Evolutionary conservation across 106 monocot species (phyloP), one percentile per base, ranked within the genome.

Genomic region (Allium sativum): DNA sequence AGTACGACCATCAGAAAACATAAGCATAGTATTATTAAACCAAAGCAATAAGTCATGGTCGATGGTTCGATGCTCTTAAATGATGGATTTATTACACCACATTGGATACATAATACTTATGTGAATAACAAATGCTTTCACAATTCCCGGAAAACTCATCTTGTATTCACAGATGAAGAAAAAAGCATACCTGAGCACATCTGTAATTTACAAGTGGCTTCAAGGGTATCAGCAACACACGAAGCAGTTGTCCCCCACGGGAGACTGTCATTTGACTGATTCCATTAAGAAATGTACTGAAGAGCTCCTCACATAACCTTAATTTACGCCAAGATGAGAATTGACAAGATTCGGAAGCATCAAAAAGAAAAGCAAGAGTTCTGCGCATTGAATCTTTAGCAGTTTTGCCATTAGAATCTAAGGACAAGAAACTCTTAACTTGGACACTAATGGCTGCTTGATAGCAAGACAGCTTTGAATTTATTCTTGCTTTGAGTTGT

Each of bases 141-240:
- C n/a, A n/a, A n/a, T n/a, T n/a, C n/a, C n/a, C n/a, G n/a, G n/a
- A n/a, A n/a, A n/a, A n/a, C n/a, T n/a, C n/a, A n/a, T n/a, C n/a
- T n/a, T n/a, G n/a, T n/a, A n/a, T n/a, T n/a, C n/a, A n/a, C n/a
- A n/a, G n/a, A n/a, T 8, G 12, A 47, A 47, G 12, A 47, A 47
- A 47, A 31, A 65, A 58, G 42, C 55, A 67, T 44, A 84, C 96
- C 75, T 82, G 91, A 59, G 91, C 77, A 67, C 98, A 98, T 18
- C 88, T 98, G 9, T 76, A 82, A 22, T 87, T 67, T 52, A 98
- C 85, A 66, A 98, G 92, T 17, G 98, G 87, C 73, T 98, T 98
- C 53, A 98, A 64, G 18, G 84, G 91, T 74, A 98, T 98, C 48
- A 92, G 78, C 61, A 98, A 65, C 18, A 98, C 85, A 13, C 84